Evolutionary conservation across 345 rosid species (phyloP).

Genomic region (Eucalyptus caleyi): DNA sequence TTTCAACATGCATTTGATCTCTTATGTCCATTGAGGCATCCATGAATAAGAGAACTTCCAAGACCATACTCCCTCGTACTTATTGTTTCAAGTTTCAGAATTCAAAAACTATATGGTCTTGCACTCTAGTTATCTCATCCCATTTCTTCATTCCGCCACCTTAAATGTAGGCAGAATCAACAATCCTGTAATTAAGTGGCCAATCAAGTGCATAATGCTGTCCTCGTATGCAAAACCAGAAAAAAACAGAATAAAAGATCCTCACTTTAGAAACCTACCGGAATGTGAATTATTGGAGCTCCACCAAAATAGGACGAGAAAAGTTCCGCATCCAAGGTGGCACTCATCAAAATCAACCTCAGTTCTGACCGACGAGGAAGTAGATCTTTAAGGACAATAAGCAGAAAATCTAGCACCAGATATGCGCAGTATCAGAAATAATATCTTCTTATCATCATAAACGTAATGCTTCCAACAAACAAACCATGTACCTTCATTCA

Average conservation of each 20-base stretch:
- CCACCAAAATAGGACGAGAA: conserved; percentile 85
- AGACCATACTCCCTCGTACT: background rate
- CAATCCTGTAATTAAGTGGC: background rate
- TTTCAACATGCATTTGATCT: background rate
- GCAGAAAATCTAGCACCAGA: conserved; percentile 67
- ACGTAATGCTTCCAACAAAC: background rate
- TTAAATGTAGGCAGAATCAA: background rate
- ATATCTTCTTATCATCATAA: background rate
- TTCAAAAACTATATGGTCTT: background rate
- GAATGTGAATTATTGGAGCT: conserved; percentile 63
- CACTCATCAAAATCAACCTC: conserved; percentile 90
- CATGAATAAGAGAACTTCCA: background rate
- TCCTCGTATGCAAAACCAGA: background rate
- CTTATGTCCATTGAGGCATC: background rate
- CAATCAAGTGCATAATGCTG: background rate
- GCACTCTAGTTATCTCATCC: background rate
- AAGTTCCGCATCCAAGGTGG: conserved; percentile 87
- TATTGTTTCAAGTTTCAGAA: background rate
- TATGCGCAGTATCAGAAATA: conserved; percentile 5
- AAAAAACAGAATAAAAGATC: background rate
- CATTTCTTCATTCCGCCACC: background rate
- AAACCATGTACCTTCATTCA: conserved; percentile 69
- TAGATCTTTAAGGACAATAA: conserved; percentile 85
- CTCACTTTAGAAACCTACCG: conserved; percentile 40
- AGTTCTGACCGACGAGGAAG: conserved; percentile 79